Evolutionary conservation across 768 basidiomycete genomes (phyloP), one percentile per base, ranked within the genome.

Genomic region (Suillus alpinus): DNA sequence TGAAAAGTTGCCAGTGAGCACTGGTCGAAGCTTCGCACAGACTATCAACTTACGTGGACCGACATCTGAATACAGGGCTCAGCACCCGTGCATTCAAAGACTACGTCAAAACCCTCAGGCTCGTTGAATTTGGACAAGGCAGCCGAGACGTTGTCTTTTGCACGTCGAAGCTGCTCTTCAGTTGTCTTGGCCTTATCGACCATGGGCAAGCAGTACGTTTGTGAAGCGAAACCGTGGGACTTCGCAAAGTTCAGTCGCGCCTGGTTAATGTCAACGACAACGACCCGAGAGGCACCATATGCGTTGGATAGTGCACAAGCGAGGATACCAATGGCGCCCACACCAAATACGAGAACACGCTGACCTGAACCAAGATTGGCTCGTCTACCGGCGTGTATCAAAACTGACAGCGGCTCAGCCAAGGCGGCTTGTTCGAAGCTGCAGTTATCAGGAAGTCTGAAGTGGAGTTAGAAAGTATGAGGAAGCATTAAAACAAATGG

Each of bases 61-160:
- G 91, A 88, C 86, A 92, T 88, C 71, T 96, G 94, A 70, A 96
- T 93, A 70, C 91, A 93, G 39, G 86, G 81, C 73, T 96, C 94
- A 2, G 93, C 94, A 63, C 95, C 95, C 13, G 94, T 95, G 76
- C 95, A 98, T 74, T 98, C 95, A 69, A 95, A 92, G 53, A 98
- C 89, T 69, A 92, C 80, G 73, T 97, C 94, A 75, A 94, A 96
- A 34, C 96, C 96, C 31, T 92, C 87, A 26, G 79, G 78, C 62
- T 81, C 76, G 62, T 74, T 77, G 69, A 92, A 91, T 57, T 79
- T 73, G 53, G 76, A 68, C 60, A 93, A 78, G 6, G 84, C 81
- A 8, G 73, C 68, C 44, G 77, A 73, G 8, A 83, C 78, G 64
- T 75, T 82, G 61, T 86, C 85, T 72, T 84, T 85, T n/a, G 87